A percentile compares a stretch with the other conserved stretches of the same genome.
Evolutionary conservation across 805 yeast species (phyloP).

Genomic region (Suhomyces tanzawaensis): DNA sequence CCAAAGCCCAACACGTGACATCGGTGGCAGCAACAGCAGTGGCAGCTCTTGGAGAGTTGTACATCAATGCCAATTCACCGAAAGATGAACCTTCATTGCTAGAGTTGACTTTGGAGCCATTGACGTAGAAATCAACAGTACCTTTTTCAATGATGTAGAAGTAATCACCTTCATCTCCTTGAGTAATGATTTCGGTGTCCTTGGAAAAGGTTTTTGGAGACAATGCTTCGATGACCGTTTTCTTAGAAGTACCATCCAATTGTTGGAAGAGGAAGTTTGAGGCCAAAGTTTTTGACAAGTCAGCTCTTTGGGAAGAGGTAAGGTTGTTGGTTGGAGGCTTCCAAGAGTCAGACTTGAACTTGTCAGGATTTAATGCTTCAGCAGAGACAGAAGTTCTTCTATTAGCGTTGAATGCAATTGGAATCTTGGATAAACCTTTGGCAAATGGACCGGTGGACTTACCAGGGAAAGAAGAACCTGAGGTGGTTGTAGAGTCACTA

Average conservation of each 20-base stretch:
- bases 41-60: slow-evolving; percentile 97
- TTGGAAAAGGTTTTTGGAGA: slow-evolving; percentile 62
- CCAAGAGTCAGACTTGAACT: slow-evolving; percentile 66
- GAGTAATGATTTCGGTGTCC: slow-evolving; percentile 69
- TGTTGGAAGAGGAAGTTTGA: slow-evolving; percentile 83
- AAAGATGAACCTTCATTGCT: slow-evolving; percentile 88
- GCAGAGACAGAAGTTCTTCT: slow-evolving; percentile 91
- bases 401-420: slow-evolving; percentile 66
- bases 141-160: slow-evolving; percentile 87
- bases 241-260: slow-evolving; percentile 73
- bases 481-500: slow-evolving; percentile 14
- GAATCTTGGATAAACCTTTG: slow-evolving; percentile 37
- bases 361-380: slow-evolving; percentile 77
- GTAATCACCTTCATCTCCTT: slow-evolving; percentile 94
- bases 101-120: slow-evolving; percentile 66
- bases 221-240: slow-evolving; percentile 79
- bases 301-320: slow-evolving; percentile 58
- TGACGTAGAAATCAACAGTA: slow-evolving; percentile 73
- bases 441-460: slow-evolving; percentile 22
- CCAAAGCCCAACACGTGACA: slow-evolving; percentile 80
- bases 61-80: slow-evolving; percentile 97
- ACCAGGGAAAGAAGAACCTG: slow-evolving; percentile 16
- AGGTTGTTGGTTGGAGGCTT: slow-evolving; percentile 67
- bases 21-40: slow-evolving; percentile 74
- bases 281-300: slow-evolving; percentile 68